Percentiles rank a stretch among this genome's conserved stretches.
These are phyloP conservation scores for Camptophora hylomeconis DNA, from an alignment of 2,329 filamentous ascomycete genomes.

Conservation along the genomic window DNA sequence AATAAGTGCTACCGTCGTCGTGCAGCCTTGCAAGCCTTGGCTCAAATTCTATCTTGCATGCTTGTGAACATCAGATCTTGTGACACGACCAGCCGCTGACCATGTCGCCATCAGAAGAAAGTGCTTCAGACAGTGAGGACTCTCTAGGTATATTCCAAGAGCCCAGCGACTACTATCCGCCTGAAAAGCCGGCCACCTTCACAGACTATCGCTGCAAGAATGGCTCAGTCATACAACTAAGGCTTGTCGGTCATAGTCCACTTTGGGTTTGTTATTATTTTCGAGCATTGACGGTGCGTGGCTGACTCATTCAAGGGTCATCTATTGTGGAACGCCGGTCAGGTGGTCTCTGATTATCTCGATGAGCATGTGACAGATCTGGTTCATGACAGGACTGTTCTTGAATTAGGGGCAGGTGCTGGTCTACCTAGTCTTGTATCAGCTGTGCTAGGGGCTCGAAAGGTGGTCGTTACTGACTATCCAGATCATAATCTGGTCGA, in stretches of 20 bases:
- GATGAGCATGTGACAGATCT: conserved; percentile 51
- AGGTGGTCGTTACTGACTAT: conserved; percentile 72
- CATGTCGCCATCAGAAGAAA: conserved; percentile 3
- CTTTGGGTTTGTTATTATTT: conserved; percentile 54
- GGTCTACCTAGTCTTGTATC: conserved; percentile 72
- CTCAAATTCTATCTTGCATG: too few species aligned
- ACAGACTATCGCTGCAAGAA: conserved; percentile 57
- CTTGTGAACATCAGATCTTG: too few species aligned
- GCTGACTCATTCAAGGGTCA: conserved; percentile 47
- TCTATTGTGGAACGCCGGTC: conserved; percentile 80
- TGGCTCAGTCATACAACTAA: conserved; percentile 53
- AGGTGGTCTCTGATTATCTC: conserved; percentile 64
- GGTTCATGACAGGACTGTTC: conserved; percentile 55
- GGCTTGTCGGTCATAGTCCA: conserved; percentile 75
- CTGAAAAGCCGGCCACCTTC: conserved; percentile 61
- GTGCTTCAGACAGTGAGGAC: conserved; percentile 17
- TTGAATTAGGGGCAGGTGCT: conserved; percentile 81
- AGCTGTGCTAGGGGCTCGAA: conserved; percentile 56
- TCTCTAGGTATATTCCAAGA: conserved; percentile 57
- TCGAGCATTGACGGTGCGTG: conserved; percentile 1
- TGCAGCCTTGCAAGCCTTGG: too few species aligned
- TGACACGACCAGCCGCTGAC: too few species aligned
- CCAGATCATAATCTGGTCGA: conserved; percentile 71
- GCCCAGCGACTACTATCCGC: conserved; percentile 66
- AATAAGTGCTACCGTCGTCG: too few species aligned